A percentile compares a stretch with the other conserved stretches of the same genome.
Evolutionary conservation across 805 yeast genomes (phyloP).

Genomic region (Starmerella apicola): DNA sequence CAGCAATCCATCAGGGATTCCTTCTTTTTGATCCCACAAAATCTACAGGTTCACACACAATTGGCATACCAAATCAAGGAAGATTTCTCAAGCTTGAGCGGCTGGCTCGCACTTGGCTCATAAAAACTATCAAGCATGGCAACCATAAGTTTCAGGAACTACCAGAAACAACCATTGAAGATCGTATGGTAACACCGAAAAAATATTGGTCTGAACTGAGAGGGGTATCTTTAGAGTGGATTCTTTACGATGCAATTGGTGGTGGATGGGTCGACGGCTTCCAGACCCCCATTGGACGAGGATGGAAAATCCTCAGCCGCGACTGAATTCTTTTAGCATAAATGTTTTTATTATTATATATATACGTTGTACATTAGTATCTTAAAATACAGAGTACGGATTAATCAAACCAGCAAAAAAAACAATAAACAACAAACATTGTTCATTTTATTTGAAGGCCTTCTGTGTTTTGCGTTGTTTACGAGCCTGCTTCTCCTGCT

Average conservation of each 20-base stretch:
- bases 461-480: constrained; percentile 34
- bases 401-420: too few relatives aligned
- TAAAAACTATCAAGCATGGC: constrained; percentile 20
- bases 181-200: constrained; percentile 24
- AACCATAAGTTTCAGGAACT: constrained; percentile 29
- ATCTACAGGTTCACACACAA: constrained; percentile 22
- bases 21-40: constrained; percentile 27
- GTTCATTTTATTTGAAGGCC: constrained; percentile 7
- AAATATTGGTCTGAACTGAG: constrained; percentile 35
- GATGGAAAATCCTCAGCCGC: constrained; percentile 46
- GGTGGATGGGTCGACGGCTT: constrained; percentile 46
- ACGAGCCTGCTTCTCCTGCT: constrained; percentile 68
- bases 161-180: constrained; percentile 26
- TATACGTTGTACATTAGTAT: too few relatives aligned
- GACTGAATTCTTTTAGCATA: neutral
- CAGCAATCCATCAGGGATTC: constrained; percentile 25
- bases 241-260: constrained; percentile 43
- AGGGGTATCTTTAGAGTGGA: constrained; percentile 43
- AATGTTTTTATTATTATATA: neutral
- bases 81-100: constrained; percentile 26
- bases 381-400: too few relatives aligned
- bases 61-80: constrained; percentile 31
- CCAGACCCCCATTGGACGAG: constrained; percentile 47
- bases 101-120: constrained; percentile 28
- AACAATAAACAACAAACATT: too few relatives aligned